Conservation (phyloP, 768 basidiomycete genomes). For the Calocybe cyanea region DNA sequence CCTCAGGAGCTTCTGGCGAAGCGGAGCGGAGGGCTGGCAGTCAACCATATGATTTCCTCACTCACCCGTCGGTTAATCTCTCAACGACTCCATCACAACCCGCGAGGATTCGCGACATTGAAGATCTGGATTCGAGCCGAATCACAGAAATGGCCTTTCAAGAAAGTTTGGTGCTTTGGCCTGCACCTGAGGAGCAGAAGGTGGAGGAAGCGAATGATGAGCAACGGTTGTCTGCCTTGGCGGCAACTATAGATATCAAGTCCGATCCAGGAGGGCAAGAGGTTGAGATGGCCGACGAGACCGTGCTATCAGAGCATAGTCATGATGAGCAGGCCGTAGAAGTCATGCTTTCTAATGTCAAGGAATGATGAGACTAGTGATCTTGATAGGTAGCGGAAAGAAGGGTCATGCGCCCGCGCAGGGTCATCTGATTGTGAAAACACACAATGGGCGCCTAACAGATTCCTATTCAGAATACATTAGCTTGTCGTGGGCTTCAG, state of each 20-base stretch:
- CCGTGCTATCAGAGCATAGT: not conserved
- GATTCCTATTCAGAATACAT: too few relatives aligned
- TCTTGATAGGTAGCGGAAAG: not conserved
- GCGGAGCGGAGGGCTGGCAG: constrained; percentile 15
- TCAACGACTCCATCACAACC: constrained; percentile 35
- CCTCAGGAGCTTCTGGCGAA: constrained; percentile 24
- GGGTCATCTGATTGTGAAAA: not conserved
- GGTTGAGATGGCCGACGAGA: not conserved
- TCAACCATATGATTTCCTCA: constrained; percentile 51
- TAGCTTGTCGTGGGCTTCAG: too few relatives aligned
- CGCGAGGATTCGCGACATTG: constrained; percentile 34
- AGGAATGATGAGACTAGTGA: not conserved
- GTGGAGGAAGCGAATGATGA: constrained; percentile 7
- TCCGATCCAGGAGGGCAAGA: not conserved
- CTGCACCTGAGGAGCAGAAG: constrained; percentile 14
- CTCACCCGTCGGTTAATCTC: constrained; percentile 35
- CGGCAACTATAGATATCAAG: not conserved
- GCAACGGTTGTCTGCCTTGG: not conserved
- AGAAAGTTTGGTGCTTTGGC: constrained; percentile 52
- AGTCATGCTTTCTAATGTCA: constrained; percentile 5
- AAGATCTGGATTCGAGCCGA: constrained; percentile 43
- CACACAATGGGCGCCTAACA: too few relatives aligned
- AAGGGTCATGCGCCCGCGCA: too few relatives aligned
- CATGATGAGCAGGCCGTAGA: constrained; percentile 11
- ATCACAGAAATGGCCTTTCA: constrained; percentile 44